These are phyloP conservation scores for Lactarius deliciosus DNA, from an alignment of 768 basidiomycete genomes.

Conservation along the genomic window DNA sequence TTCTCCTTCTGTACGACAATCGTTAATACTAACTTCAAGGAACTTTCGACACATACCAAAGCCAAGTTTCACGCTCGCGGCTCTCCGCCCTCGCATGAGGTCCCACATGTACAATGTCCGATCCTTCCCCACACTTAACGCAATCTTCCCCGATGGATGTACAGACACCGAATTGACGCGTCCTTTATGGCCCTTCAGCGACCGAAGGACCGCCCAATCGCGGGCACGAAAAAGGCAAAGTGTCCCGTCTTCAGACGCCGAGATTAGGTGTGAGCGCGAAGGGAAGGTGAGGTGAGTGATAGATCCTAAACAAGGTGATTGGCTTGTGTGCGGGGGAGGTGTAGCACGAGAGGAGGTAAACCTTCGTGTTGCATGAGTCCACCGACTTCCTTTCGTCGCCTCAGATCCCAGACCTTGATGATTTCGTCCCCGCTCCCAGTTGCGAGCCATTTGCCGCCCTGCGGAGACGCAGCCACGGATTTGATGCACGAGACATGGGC, in stretches of 20 bases:
- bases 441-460: conserved; percentile 94
- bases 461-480: conserved; percentile 81
- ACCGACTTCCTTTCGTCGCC: conserved; percentile 89
- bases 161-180: conserved; percentile 88
- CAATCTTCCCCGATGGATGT: conserved; percentile 91
- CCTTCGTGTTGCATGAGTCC: conserved; percentile 95
- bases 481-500: conserved; percentile 95
- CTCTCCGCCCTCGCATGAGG: conserved; percentile 90
- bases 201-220: conserved; percentile 89
- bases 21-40: neutral
- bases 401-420: conserved; percentile 94
- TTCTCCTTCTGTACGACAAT: conserved; percentile 69
- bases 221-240: conserved; percentile 88
- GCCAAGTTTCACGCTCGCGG: conserved; percentile 85
- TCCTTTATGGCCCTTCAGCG: conserved; percentile 91
- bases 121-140: conserved; percentile 88
- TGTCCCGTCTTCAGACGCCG: conserved; percentile 90
- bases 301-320: conserved; percentile 56
- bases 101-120: conserved; percentile 96
- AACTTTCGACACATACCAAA: conserved; percentile 56
- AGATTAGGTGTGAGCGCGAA: conserved; percentile 84
- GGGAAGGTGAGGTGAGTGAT: conserved; percentile 88
- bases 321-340: neutral
- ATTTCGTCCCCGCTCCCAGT: conserved; percentile 96
- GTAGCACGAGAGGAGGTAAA: conserved; percentile 35